Conservation (phyloP, 768 basidiomycete species). For the Clathrus columnatus region DNA sequence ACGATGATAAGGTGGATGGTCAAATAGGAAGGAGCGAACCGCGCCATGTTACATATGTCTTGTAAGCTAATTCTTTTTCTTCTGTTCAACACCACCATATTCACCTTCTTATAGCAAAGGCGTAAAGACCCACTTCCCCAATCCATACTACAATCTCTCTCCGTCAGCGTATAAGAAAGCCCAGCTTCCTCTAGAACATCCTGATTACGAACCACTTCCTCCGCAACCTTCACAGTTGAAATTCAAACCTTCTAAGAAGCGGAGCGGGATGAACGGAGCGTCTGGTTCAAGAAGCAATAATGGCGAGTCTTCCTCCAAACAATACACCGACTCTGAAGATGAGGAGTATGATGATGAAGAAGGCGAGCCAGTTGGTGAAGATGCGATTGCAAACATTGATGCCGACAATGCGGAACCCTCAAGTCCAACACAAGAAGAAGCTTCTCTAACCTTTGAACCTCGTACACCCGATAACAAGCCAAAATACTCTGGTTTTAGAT, state of each 20-base stretch:
- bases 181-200: constrained; percentile 49
- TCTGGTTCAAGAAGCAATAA: constrained; percentile 5
- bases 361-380: not conserved
- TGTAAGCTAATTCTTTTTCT: not conserved
- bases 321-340: not conserved
- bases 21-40: not conserved
- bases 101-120: not conserved
- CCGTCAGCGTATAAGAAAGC: constrained; percentile 39
- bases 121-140: constrained; percentile 33
- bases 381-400: not conserved
- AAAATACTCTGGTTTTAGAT: not conserved
- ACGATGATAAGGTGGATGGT: not conserved
- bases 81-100: not conserved
- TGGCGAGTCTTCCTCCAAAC: too few species aligned
- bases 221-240: constrained; percentile 49
- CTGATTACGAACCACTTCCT: constrained; percentile 53
- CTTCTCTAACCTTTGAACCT: not conserved
- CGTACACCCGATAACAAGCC: constrained; percentile 8
- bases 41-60: not conserved
- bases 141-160: constrained; percentile 51
- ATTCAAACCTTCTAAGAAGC: constrained; percentile 27
- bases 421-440: not conserved
- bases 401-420: not conserved
- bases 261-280: not conserved
- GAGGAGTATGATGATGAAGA: not conserved